Base-by-base conservation (phyloP, 768 basidiomycete genomes). In the Pleurotus pulmonarius region DNA sequence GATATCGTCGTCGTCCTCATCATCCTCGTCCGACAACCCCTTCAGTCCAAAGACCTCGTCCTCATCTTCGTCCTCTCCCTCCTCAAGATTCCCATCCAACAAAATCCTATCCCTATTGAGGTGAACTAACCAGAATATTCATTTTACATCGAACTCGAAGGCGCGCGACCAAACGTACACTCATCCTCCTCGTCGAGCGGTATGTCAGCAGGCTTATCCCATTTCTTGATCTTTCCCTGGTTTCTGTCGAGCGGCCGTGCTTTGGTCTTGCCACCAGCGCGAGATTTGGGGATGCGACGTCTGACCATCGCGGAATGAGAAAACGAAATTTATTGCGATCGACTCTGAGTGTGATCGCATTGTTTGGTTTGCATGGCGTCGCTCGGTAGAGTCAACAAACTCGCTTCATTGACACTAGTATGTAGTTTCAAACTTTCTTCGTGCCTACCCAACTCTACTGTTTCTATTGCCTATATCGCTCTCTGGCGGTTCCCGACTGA, bases 1-100 rank as follows among this genome's bases (percentile, higher is more conserved):
- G 13, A 71, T 66, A 3, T 72, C 73, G 3, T 75, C 78, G 5
- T 78, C 79, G 1, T 75, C 76, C 0, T 78, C 78, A 12, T 79
- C 76, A 6, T 79, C 78, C 12, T 79, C 76, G 7, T 79, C 72
- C 8, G 79, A 74, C 57, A 92, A 61, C 18, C 84, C 86, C 49
- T 82, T 78, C 58, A 91, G 67, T 6, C 83, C 82, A 62, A 94
- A 89, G n/a, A 94, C 88, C 66, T 94, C 90, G 22, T 93, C 88
- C 38, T 88, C 88, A 12, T 85, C 84, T 13, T 74, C 83, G 22
- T 74, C 70, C 24, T 84, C 83, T 11, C 84, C 83, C 13, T 73
- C 76, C 18, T 66, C 74, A 1, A 73, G 67, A 34, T 81, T 78
- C n/a, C 80, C 86, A 39, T 91, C 86, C 4, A 97, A 75, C 4